Evolutionary conservation across 306 rosid species (phyloP).

Genomic region (Rosa multiflora): DNA sequence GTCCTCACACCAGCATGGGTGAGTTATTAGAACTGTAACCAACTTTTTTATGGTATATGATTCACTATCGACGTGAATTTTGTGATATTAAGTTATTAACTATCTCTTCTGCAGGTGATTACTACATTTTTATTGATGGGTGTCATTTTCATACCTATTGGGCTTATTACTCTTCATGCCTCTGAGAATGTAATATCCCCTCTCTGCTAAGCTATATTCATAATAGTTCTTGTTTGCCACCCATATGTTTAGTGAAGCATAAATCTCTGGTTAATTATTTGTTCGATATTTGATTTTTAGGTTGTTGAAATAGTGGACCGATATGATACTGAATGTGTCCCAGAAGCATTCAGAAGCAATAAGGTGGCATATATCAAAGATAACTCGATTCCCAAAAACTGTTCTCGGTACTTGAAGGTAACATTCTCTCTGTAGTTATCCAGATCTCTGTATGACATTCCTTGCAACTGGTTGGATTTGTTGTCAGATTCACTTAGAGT

Average conservation of each 20-base stretch:
- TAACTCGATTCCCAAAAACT: slow-evolving; percentile 64
- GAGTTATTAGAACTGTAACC: slow-evolving; percentile 39
- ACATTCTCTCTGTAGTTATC: slow-evolving; percentile 12
- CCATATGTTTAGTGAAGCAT: background rate
- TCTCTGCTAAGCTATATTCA: background rate
- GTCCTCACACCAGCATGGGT: slow-evolving; percentile 87
- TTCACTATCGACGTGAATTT: slow-evolving; percentile 3
- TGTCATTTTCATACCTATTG: slow-evolving; percentile 73
- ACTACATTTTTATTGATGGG: slow-evolving; percentile 65
- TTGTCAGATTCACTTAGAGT: slow-evolving; percentile 15
- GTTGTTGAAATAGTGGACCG: slow-evolving; percentile 84
- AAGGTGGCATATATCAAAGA: slow-evolving; percentile 79
- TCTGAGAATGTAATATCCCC: slow-evolving; percentile 58
- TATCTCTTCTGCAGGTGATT: slow-evolving; percentile 63
- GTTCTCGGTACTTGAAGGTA: slow-evolving; percentile 76
- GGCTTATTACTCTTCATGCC: slow-evolving; percentile 65
- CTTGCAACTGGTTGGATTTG: slow-evolving; percentile 15
- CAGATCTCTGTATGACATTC: slow-evolving; percentile 24
- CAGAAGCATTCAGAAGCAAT: slow-evolving; percentile 56
- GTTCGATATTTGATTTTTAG: slow-evolving; percentile 42
- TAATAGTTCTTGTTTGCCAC: slow-evolving; percentile 16
- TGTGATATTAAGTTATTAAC: slow-evolving; percentile 28
- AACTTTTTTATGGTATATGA: slow-evolving; percentile 23
- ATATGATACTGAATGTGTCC: slow-evolving; percentile 80
- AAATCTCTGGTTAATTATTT: slow-evolving; percentile 8